phyloP scores from a whole-genome alignment of 73 alveolate species.

The Tetrahymena thermophila region DNA sequence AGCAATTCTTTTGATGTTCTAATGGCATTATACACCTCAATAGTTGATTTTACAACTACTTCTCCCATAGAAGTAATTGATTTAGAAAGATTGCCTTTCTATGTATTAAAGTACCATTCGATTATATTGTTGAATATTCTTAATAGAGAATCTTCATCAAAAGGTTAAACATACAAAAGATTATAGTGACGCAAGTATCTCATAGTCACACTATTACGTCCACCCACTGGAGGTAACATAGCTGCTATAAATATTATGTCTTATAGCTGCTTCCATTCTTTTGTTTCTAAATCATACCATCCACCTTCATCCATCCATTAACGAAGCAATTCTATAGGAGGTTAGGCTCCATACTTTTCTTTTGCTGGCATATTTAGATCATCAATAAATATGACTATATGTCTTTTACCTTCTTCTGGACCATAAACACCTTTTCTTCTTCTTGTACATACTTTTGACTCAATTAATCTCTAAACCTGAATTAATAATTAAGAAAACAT shows the following conservation, averaged over 20 bases:
- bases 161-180: conserved; percentile 45
- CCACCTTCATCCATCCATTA: conserved; percentile 98
- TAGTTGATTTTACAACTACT: conserved; percentile 4
- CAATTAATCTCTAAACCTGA: conserved; percentile 31
- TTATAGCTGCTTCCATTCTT: conserved; percentile 77
- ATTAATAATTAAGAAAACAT: background rate
- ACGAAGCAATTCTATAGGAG: conserved; percentile 95
- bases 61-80: background rate
- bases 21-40: background rate
- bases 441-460: conserved; percentile 27
- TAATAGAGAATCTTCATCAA: conserved; percentile 38
- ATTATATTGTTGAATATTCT: conserved; percentile 15
- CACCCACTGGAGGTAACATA: conserved; percentile 55
- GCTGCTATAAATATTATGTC: conserved; percentile 84
- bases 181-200: conserved; percentile 69
- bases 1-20: conserved; percentile 53
- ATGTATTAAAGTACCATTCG: conserved; percentile 37
- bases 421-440: conserved; percentile 94
- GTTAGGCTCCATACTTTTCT: conserved; percentile 94
- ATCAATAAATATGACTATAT: conserved; percentile 62
- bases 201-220: conserved; percentile 53
- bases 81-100: background rate
- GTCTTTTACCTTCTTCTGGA: conserved; percentile 83
- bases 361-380: conserved; percentile 94
- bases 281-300: conserved; percentile 70